Evolutionary conservation across 2,329 filamentous ascomycete genomes (phyloP).

Genomic region (Colletotrichum liriopes): DNA sequence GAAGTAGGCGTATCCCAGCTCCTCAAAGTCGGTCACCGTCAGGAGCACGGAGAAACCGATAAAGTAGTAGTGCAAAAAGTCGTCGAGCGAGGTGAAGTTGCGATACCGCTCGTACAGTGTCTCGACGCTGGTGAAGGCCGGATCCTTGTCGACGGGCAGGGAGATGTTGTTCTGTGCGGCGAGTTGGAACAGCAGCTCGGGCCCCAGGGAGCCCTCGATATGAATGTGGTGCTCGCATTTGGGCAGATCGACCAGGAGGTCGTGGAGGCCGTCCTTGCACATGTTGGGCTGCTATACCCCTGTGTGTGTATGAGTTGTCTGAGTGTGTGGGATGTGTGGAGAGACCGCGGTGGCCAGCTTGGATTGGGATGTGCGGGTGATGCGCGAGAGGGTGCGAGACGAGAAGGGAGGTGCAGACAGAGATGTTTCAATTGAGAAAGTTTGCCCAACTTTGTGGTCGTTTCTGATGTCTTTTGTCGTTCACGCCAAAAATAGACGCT

Average conservation of each 20-base stretch:
- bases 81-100: conserved; percentile 79
- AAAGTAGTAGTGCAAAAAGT: conserved; percentile 86
- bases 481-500: conserved; percentile 39
- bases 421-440: conserved; percentile 36
- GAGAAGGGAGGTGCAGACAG: conserved; percentile 16
- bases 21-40: conserved; percentile 78
- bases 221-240: conserved; percentile 90
- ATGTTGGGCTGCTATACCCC: conserved; percentile 53
- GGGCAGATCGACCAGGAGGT: conserved; percentile 76
- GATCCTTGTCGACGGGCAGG: conserved; percentile 69
- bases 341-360: background rate
- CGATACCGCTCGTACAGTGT: conserved; percentile 76
- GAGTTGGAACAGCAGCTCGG: conserved; percentile 78
- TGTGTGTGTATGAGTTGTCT: background rate
- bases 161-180: conserved; percentile 76
- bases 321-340: conserved; percentile 4
- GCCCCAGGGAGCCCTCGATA: conserved; percentile 82
- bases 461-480: conserved; percentile 22
- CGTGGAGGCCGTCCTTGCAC: conserved; percentile 69
- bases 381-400: conserved; percentile 11
- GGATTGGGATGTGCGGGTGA: conserved; percentile 2
- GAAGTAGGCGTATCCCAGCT: conserved; percentile 81
- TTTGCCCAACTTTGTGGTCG: conserved; percentile 29
- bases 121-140: conserved; percentile 74
- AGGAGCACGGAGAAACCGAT: conserved; percentile 80